phyloP scores from a whole-genome alignment of 257 asterid species.

The Thymus quinquecostatus region DNA sequence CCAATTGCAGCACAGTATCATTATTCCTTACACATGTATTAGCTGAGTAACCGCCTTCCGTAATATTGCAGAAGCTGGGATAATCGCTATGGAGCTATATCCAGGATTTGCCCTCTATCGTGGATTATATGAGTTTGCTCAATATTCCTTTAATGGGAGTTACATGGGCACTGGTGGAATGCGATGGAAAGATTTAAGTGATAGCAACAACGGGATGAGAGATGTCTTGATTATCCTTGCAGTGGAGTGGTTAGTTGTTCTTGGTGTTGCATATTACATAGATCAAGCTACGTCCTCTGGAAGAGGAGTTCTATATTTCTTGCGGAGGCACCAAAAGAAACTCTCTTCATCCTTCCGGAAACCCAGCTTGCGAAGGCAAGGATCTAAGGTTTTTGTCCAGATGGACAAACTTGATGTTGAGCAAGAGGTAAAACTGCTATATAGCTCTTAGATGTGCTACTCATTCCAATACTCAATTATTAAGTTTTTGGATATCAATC shows the following conservation, averaged over 20 bases:
- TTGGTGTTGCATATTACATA: constrained; percentile 64
- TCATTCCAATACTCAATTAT: constrained; percentile 3
- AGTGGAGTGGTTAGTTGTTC: constrained; percentile 84
- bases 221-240: constrained; percentile 67
- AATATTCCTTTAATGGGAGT: constrained; percentile 67
- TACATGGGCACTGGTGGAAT: constrained; percentile 92
- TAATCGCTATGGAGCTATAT: constrained; percentile 80
- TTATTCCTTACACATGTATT: constrained; percentile 1
- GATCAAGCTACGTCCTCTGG: constrained; percentile 83
- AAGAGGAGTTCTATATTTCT: constrained; percentile 62
- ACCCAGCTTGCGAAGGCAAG: constrained; percentile 68
- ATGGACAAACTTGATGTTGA: constrained; percentile 81
- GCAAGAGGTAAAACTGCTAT: constrained; percentile 66
- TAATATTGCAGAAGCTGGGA: constrained; percentile 72
- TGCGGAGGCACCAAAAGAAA: constrained; percentile 50
- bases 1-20: not conserved
- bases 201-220: constrained; percentile 73
- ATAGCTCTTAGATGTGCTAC: constrained; percentile 1
- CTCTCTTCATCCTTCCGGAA: constrained; percentile 58
- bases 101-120: constrained; percentile 95
- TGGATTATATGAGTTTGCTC: constrained; percentile 81
- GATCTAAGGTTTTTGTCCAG: constrained; percentile 69
- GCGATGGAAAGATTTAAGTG: constrained; percentile 80
- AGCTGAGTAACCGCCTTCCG: constrained; percentile 20
- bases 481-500: not conserved